phyloP scores from a whole-genome alignment of 306 rosid species.

The Mimosa bimucronata region DNA sequence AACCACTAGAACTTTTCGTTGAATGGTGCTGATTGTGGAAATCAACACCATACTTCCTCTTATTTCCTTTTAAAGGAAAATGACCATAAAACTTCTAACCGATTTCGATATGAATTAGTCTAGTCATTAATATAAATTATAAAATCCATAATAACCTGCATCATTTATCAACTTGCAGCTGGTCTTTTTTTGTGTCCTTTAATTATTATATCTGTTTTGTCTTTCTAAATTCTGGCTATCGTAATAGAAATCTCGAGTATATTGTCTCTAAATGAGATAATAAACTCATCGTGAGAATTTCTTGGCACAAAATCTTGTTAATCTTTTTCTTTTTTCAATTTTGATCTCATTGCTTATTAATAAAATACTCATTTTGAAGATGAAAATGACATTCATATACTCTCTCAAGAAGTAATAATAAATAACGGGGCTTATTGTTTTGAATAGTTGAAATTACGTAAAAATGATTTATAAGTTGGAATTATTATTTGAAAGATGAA shows the following conservation, averaged over 20 bases:
- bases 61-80: not conserved
- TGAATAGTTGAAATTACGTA: no score
- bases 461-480: no score
- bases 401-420: not conserved
- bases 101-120: not conserved
- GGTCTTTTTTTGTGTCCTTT: not conserved
- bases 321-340: not conserved
- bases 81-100: not conserved
- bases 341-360: not conserved
- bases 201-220: not conserved
- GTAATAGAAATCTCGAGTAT: not conserved
- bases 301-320: not conserved
- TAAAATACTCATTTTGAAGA: not conserved
- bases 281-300: not conserved
- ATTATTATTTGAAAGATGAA: no score
- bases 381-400: not conserved
- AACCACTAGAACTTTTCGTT: not conserved
- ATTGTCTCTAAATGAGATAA: not conserved
- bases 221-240: not conserved
- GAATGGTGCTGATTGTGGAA: no score
- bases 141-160: not conserved
- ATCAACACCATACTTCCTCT: not conserved
- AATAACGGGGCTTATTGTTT: no score
- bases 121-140: not conserved
- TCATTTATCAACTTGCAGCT: not conserved